Base-by-base conservation (phyloP, 1,284 basidiomycete genomes). In the Flammula alnicola region DNA sequence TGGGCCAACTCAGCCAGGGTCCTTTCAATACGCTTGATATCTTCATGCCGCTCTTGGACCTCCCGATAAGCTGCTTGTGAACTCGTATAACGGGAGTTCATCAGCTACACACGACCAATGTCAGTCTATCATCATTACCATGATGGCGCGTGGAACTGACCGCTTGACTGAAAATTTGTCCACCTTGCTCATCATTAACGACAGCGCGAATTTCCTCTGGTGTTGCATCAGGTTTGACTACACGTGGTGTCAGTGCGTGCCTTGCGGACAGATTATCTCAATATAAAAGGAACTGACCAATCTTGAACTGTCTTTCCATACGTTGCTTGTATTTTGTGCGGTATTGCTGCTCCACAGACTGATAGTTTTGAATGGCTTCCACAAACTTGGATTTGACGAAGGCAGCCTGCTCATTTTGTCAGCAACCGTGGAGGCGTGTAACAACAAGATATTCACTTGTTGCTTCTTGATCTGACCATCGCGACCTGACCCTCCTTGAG, bases 291-390 rank as follows among this genome's bases (percentile, higher is more conserved):
- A 22, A 73, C 80, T 7, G 47, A 88, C 89, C 89, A 60, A 99
- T 99, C 74, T 88, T 93, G 78, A 90, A 96, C 74, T 99, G 97
- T 56, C 97, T 83, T 74, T 96, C 95, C 76, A 96, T 86, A 37
- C 95, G 81, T 68, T 95, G 92, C 72, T 93, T 93, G 73, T 97
- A 95, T 75, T 93, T 95, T 59, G 88, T 81, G 51, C 96, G 86
- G 69, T 91, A 93, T 65, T 93, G 87, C 70, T 95, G 90, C 74
- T 99, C 97, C 19, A 97, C 93, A 32, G 84, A 83, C 73, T 98
- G 94, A 64, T 91, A 92, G 57, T 77, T 83, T 70, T 92, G 88
- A 54, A 92, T 90, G n/a, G 89, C 88, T 58, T 91, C 88, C 44
- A 91, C 80, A 64, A 92, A 92, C 68, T 91, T 92, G 44, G 83